Base-by-base conservation (phyloP, 1,139 yeast species). In the Hyphopichia khmerensis region DNA sequence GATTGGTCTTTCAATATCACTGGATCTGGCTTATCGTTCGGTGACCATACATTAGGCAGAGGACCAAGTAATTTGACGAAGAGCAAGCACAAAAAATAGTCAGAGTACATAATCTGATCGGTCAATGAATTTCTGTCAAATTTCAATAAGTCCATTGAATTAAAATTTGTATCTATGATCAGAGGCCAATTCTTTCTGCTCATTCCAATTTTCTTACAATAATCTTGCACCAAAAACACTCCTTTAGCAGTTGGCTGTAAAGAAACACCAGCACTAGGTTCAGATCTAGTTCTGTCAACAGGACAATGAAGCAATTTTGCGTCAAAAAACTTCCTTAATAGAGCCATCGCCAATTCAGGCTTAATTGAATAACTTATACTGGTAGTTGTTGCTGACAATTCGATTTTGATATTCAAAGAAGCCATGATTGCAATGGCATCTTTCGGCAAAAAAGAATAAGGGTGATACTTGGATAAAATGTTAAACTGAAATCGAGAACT, bases 171-270 rank as follows among this genome's bases (percentile, higher is more conserved):
- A 0, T 88, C 76, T 3, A 62, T 53, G 11, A 88, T 73, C 1
- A 60, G 52, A 0, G 84, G 84, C 34, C 62, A 46, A 0, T 48
- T 43, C 0, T 59, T 49, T 13, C 61, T 59, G 36, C 65, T 68
- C 44, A 84, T 61, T 0, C 93, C 95, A 41, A 77, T 65, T 35
- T 69, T 74, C 40, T 68, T 67, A 48, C 85, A 82, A 57, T 83
- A 89, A 11, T 74, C 68, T 40, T 78, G 79, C 2, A 91, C 62
- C 0, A 89, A 59, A 0, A 90, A 82, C 4, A 89, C 79, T 1
- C 98, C 99, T 56, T 93, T 93, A 0, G 98, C 93, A 0, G 98
- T 89, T 4, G 96, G 96, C 55, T 91, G 98, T 30, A 90, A 57
- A 3, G 67, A 43, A 0, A 70, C 65, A 36, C 64, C 58, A 2